These are phyloP conservation scores for Polychytrium aggregatum DNA, from an alignment of 192 early-diverging fungal species.

Conservation along the genomic window DNA sequence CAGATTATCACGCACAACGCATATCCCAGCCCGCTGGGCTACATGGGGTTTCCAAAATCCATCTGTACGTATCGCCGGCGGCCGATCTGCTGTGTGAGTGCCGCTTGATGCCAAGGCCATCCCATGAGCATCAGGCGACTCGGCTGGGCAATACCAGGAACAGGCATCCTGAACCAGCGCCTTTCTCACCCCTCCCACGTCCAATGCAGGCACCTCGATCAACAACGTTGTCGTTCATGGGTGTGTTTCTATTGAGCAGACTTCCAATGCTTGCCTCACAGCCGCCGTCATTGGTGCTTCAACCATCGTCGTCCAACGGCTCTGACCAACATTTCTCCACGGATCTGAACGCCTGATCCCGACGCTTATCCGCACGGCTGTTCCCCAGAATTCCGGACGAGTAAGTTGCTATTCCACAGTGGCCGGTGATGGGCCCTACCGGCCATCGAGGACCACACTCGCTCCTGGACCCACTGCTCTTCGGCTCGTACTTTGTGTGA, in stretches of 20 bases:
- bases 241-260: too few relatives aligned
- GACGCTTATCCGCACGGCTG: not conserved
- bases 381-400: constrained; percentile 19
- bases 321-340: not conserved
- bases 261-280: too few relatives aligned
- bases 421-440: not conserved
- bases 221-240: constrained; percentile 82
- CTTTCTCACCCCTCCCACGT: too few relatives aligned
- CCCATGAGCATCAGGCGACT: too few relatives aligned
- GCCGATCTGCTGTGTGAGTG: too few relatives aligned
- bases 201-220: constrained; percentile 54
- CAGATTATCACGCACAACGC: constrained; percentile 40
- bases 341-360: not conserved
- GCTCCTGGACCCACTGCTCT: not conserved
- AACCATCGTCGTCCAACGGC: not conserved
- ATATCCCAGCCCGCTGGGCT: constrained; percentile 70
- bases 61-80: too few relatives aligned
- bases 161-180: too few relatives aligned
- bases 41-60: constrained; percentile 62
- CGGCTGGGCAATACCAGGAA: too few relatives aligned
- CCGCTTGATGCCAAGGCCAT: too few relatives aligned
- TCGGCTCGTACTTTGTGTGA: too few relatives aligned
- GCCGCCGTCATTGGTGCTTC: too few relatives aligned
- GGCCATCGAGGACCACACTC: not conserved
- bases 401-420: constrained; percentile 1